Base-by-base conservation (phyloP, 2,329 filamentous ascomycete species). In the Colletotrichum filicis region DNA sequence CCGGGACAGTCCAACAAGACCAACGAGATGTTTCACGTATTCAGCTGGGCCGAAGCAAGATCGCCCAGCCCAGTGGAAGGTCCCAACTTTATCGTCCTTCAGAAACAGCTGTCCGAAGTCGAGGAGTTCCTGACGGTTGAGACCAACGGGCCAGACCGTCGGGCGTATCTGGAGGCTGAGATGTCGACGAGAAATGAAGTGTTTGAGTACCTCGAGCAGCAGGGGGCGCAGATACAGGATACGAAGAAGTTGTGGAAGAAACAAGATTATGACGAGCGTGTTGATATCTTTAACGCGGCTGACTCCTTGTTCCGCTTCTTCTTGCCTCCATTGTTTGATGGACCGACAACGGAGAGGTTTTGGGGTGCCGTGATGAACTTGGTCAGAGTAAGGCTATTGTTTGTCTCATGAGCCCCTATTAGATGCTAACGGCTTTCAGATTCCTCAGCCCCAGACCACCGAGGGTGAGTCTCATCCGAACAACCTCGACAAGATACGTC, bases 251-350 rank as follows among this genome's bases (percentile, higher is more conserved):
- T 61, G 4, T 66, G 60, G 66, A 71, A 75, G 49, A 76, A 79
- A 8, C 75, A 80, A 65, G 73, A 78, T 30, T 80, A 83, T 28
- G 81, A 84, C 28, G 77, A 78, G 11, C 78, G 78, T 2, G 75
- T 85, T 9, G 83, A 84, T 37, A 75, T 87, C 1, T 82, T 85
- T 67, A 86, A 86, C 69, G 80, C 79, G 35, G 81, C 82, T 1
- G 82, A 86, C 46, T 72, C 77, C 2, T 42, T 86, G 1, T 86
- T 85, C 72, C 77, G 77, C 8, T 82, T 87, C 49, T 88, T 87
- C 69, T 77, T 87, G 8, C 85, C 86, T 0, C 49, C 75, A 0
- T 70, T 77, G 1, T 81, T 81, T 26, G 76, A 81, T 9, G 82
- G 81, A 0, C 81, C 84, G 0, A 87, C 84, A 3, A 79, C 79